A percentile compares a stretch with the other conserved stretches of the same genome.
phyloP scores from a whole-genome alignment of 441 rosid species.

The Flueggea neowawraea region DNA sequence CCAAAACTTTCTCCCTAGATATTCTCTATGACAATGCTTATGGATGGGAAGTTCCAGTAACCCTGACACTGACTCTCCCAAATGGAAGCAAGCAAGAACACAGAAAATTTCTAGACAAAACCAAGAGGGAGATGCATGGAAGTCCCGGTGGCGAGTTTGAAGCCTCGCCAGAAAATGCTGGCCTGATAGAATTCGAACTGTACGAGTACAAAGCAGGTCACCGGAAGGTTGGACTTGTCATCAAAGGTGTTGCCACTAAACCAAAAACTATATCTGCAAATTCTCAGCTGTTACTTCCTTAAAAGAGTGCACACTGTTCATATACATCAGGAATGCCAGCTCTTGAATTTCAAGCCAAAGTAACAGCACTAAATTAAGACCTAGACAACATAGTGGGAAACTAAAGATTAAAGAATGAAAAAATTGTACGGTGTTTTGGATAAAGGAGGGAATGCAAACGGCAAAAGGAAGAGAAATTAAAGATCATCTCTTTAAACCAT shows the following conservation, averaged over 20 bases:
- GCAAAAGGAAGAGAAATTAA: no score
- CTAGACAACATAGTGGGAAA: no score
- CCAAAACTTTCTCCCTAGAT: conserved; percentile 41
- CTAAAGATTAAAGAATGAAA: no score
- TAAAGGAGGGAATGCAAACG: no score
- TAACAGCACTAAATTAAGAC: no score
- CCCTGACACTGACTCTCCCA: conserved; percentile 46
- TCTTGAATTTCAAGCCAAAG: no score
- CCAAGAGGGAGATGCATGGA: conserved; percentile 51
- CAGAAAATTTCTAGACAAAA: conserved; percentile 26
- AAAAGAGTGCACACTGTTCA: no score
- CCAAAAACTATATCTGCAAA: conserved; percentile 27
- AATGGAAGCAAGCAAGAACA: conserved; percentile 35
- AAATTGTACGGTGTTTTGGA: no score
- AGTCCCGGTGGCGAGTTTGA: conserved; percentile 48
- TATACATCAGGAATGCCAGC: no score
- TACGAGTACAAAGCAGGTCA: conserved; percentile 48
- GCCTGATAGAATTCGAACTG: conserved; percentile 47
- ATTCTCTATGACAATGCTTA: conserved; percentile 35
- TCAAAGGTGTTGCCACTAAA: conserved; percentile 53
- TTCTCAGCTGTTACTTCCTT: no score
- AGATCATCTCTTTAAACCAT: no score
- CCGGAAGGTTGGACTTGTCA: conserved; percentile 52
- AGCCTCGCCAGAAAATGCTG: conserved; percentile 27
- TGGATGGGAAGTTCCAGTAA: conserved; percentile 65